Base-by-base conservation (phyloP, 768 basidiomycete genomes). In the Rhizopogon sp. region DNA sequence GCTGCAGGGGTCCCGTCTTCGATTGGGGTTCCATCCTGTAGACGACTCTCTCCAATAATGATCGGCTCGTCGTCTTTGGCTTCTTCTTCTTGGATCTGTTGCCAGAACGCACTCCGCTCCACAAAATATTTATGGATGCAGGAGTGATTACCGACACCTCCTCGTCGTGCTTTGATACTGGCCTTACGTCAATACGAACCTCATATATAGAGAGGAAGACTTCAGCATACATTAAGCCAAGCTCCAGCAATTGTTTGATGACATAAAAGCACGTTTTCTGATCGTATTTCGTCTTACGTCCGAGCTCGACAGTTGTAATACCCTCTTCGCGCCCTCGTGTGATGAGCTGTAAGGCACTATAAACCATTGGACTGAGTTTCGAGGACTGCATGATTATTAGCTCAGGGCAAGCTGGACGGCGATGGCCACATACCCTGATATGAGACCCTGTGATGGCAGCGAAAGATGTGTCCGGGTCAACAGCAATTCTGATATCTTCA, bases 181-280 rank as follows among this genome's bases (percentile, higher is more conserved):
- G 5, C 52, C 43, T 56, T 52, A 39, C 8, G 39, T 49, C 35
- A 37, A 41, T 43, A 52, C 1, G 58, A 49, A 7, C 28, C 58
- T 11, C n/a, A 35, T 14, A 37, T 11, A 37, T 9, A 0, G 35
- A 37, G 40, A 11, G 43, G 54, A 51, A 25, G 44, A 39, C 29
- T 16, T 20, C 22, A 16, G 60, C 85, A 52, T 76, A 89, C 88
- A 93, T 80, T 40, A 90, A 74, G 62, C 81, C 83, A 52, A 95
- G 74, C 50, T 86, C 83, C 2, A 85, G 76, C 16, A 95, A 74
- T 60, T 90, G 84, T 60, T 84, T 82, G 55, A 92, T 81, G 55
- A 93, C 81, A 70, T 95, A 94, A 66, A 90, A 91, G 59, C 90
- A 90, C 1, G 89, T 88, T 70, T 93, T 94, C 65, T 90, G 90